Base-by-base conservation (phyloP, 139 green algal genomes). In the Dunaliella primolecta region DNA sequence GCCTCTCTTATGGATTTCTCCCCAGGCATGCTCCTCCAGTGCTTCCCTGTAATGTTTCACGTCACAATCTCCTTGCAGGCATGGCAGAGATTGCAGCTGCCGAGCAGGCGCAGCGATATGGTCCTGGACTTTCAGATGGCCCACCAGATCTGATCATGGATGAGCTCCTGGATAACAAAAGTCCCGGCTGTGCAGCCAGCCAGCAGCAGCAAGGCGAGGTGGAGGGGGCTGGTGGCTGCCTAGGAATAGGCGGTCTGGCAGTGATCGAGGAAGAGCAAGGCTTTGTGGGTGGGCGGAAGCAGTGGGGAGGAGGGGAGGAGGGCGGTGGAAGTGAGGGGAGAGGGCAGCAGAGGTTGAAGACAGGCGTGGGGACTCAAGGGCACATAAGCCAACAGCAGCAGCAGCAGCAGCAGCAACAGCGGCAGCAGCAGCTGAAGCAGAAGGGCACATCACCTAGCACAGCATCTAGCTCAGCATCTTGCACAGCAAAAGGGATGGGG, bases 281-380 rank as follows among this genome's bases (percentile, higher is more conserved):
- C 11, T 32, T 77, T 77, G 71, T 32, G 25, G 71, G 75, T 11
- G 30, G 75, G 29, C 2, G 75, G 32, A 27, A 80, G 27, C n/a
- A 33, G n/a, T 33, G 23, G 32, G 77, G 77, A 31, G 77, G 20
- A 32, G 34, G 30, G 21, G 77, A 11, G 30, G 75, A 11, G 30
- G 30, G 29, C 24, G 24, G 29, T 37, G 30, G 15, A 30, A 46
- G 75, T 27, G 2, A 36, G 24, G n/a, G 29, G 31, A 3, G 31
- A 37, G n/a, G 75, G 30, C 56, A 21, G 75, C 75, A 46, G 75
- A 80, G 70, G 3, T 77, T 7, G 70, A n/a, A n/a, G n/a, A n/a
- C n/a, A n/a, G n/a, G n/a, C n/a, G n/a, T 72, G 56, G 56, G 56
- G 56, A 29, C 36, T 81, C 32, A 71, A 85, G 72, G 71, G 82